These are phyloP conservation scores for Batkoa obscura DNA, from an alignment of 371 early-diverging fungal species.

Conservation along the genomic window DNA sequence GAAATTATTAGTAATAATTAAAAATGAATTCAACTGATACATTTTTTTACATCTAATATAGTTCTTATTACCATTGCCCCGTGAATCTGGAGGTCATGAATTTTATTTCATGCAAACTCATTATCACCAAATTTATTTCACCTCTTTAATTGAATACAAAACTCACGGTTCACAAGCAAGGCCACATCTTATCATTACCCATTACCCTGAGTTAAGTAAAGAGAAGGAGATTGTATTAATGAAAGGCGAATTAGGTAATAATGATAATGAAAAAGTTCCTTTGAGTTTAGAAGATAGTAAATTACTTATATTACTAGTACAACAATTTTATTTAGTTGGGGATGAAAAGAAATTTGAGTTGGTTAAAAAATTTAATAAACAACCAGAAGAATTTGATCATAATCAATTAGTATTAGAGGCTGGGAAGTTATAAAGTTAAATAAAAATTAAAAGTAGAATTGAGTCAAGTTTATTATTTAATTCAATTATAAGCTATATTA, in stretches of 20 bases:
- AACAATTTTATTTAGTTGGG: constrained; percentile 77
- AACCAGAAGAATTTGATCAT: constrained; percentile 56
- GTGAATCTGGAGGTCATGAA: constrained; percentile 56
- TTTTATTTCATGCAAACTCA: constrained; percentile 71
- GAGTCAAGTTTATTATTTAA: too few relatives aligned
- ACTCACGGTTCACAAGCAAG: constrained; percentile 55
- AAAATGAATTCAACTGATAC: too few relatives aligned
- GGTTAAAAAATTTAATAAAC: constrained; percentile 57
- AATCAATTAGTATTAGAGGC: constrained; percentile 33
- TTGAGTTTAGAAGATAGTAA: constrained; percentile 58
- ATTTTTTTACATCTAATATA: constrained; percentile 9
- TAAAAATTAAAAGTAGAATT: too few relatives aligned
- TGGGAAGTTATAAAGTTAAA: background rate
- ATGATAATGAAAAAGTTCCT: constrained; percentile 17
- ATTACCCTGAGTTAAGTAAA: constrained; percentile 66
- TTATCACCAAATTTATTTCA: constrained; percentile 66
- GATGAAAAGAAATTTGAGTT: constrained; percentile 35
- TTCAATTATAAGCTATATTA: too few relatives aligned
- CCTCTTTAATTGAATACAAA: constrained; percentile 80
- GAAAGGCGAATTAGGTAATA: constrained; percentile 57
- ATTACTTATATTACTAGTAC: constrained; percentile 59
- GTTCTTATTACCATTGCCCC: constrained; percentile 77
- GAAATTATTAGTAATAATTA: background rate
- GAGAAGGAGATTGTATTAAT: constrained; percentile 73
- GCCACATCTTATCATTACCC: constrained; percentile 67